phyloP scores from a whole-genome alignment of 352 stramenopile species.

The Globisporangium radiosum region DNA sequence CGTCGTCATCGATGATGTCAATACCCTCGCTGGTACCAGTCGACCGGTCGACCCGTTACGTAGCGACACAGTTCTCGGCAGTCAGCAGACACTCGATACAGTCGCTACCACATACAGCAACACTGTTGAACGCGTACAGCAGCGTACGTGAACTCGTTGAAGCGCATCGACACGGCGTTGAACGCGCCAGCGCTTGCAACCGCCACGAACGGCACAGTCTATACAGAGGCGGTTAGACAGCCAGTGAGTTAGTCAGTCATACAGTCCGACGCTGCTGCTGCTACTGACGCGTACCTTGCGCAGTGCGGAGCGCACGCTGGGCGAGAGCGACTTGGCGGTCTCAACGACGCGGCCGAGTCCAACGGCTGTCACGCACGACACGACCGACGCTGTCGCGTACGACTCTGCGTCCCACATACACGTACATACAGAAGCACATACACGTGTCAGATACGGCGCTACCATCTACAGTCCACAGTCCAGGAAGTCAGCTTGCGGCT shows the following conservation, averaged over 20 bases:
- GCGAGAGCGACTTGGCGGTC: conserved; percentile 65
- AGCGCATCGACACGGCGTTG: conserved; percentile 86
- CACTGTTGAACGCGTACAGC: too few relatives aligned
- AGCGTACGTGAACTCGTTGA: conserved; percentile 78
- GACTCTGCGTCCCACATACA: conserved; percentile 32
- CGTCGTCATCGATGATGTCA: conserved; percentile 77
- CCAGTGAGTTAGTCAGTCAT: background rate
- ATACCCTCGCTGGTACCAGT: conserved; percentile 52
- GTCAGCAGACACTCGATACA: too few relatives aligned
- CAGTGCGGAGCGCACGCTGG: conserved; percentile 45
- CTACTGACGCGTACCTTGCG: conserved; percentile 34
- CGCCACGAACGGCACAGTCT: conserved; percentile 83
- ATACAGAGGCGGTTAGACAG: background rate
- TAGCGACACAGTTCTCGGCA: too few relatives aligned
- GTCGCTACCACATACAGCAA: too few relatives aligned
- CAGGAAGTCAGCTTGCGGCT: too few relatives aligned
- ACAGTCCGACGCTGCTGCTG: too few relatives aligned
- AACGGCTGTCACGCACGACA: conserved; percentile 74
- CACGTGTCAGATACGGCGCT: background rate
- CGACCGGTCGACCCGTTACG: too few relatives aligned
- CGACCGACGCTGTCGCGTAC: conserved; percentile 67
- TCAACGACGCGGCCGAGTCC: conserved; percentile 72
- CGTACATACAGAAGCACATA: background rate
- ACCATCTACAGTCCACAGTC: too few relatives aligned
- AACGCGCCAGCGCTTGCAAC: conserved; percentile 78